phyloP scores from a whole-genome alignment of 2,329 filamentous ascomycete genomes.

The Lizonia empirigonia region DNA sequence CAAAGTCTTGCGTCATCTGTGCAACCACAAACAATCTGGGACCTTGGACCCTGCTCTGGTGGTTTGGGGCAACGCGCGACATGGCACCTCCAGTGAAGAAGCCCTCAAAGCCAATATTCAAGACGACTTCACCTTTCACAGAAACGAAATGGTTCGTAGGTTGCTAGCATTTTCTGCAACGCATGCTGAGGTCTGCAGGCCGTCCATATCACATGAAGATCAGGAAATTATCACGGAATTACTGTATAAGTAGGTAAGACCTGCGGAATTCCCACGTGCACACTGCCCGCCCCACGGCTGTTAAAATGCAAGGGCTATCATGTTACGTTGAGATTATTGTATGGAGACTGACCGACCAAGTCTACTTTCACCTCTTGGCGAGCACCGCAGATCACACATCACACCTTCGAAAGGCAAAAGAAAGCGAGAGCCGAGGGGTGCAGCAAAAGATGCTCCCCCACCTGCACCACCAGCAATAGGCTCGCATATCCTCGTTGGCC shows the following conservation, averaged over 20 bases:
- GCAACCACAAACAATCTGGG: not conserved
- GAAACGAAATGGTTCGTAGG: conserved; percentile 62
- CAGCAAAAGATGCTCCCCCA: conserved; percentile 9
- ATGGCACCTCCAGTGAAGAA: conserved; percentile 37
- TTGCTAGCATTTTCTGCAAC: not conserved
- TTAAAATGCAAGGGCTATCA: too few species aligned
- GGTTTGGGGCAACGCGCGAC: not conserved
- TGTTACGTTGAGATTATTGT: not conserved
- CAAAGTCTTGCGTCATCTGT: not conserved
- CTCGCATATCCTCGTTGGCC: conserved; percentile 66
- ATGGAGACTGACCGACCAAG: conserved; percentile 49
- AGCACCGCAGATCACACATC: conserved; percentile 62
- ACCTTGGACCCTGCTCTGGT: not conserved
- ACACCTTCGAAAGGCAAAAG: conserved; percentile 66
- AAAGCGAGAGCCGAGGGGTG: conserved; percentile 48
- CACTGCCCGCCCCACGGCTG: not conserved
- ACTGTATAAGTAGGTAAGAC: conserved; percentile 64
- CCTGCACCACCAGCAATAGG: conserved; percentile 57
- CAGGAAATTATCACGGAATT: conserved; percentile 70
- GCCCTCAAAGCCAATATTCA: conserved; percentile 61
- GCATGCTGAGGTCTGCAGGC: conserved; percentile 56
- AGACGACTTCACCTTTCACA: conserved; percentile 70
- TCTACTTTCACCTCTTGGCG: conserved; percentile 67
- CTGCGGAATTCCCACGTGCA: not conserved
- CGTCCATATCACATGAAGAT: conserved; percentile 61